These are phyloP conservation scores for Ophiostoma tasmaniense DNA, from an alignment of 2,329 filamentous ascomycete genomes.

Conservation along the genomic window DNA sequence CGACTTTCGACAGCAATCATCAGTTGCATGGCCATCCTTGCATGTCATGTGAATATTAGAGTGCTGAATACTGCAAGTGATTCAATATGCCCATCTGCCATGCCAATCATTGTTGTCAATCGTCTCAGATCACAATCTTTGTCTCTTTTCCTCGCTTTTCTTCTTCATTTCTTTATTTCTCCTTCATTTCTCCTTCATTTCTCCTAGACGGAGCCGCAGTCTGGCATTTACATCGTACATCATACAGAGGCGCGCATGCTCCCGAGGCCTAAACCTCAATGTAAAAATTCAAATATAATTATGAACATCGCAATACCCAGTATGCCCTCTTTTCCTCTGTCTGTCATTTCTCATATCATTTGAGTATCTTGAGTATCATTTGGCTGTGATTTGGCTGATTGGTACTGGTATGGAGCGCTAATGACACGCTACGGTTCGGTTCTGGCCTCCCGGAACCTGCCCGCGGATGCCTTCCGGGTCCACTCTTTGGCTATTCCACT, in stretches of 20 bases:
- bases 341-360: neutral
- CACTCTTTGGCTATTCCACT: neutral
- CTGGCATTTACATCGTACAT: neutral
- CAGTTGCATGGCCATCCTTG: too few species aligned
- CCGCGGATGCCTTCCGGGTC: neutral
- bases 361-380: neutral
- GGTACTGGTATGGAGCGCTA: neutral
- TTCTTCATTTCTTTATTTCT: too few species aligned
- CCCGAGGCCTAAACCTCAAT: neutral
- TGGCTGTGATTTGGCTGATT: neutral
- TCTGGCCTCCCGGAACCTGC: constrained; percentile 5
- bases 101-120: neutral
- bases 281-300: neutral
- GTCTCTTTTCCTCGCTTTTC: neutral
- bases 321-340: too few species aligned
- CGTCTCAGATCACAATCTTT: neutral
- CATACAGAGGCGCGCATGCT: neutral
- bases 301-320: neutral
- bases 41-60: constrained; percentile 1
- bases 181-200: too few species aligned
- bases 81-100: too few species aligned
- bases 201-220: neutral
- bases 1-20: too few species aligned
- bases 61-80: too few species aligned
- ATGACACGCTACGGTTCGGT: constrained; percentile 1